Conservation (phyloP, 371 early-diverging fungal genomes). For the Chytridiales sp. region DNA sequence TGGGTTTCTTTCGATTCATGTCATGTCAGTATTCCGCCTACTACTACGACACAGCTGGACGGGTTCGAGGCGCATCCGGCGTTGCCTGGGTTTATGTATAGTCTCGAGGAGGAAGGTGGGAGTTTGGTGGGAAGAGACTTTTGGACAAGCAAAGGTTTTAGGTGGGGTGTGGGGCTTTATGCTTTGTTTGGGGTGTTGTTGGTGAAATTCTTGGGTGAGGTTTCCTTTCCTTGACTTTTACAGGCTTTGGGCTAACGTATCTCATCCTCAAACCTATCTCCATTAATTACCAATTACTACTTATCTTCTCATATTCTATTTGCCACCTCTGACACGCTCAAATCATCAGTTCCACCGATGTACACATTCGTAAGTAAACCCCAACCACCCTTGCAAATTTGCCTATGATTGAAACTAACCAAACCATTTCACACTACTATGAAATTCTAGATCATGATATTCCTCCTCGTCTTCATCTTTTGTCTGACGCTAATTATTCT, state of each 20-base stretch:
- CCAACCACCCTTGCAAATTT: background rate
- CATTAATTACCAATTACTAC: background rate
- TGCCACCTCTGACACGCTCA: background rate
- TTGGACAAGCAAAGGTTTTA: constrained; percentile 21
- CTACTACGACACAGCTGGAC: constrained; percentile 4
- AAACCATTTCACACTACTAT: constrained; percentile 13
- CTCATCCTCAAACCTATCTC: no score
- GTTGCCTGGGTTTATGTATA: constrained; percentile 35
- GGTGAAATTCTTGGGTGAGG: constrained; percentile 46
- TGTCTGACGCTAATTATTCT: constrained; percentile 37
- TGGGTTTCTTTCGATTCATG: no score
- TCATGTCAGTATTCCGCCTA: constrained; percentile 21
- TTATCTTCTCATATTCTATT: background rate
- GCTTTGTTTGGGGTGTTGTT: constrained; percentile 31
- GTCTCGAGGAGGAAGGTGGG: constrained; percentile 30
- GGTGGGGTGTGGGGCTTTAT: constrained; percentile 38
- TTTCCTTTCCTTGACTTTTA: constrained; percentile 9
- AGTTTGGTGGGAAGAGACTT: constrained; percentile 7
- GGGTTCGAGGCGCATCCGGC: constrained; percentile 44
- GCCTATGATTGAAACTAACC: background rate
- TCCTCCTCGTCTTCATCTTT: constrained; percentile 42
- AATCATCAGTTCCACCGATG: background rate
- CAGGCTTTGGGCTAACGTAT: background rate
- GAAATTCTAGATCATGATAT: constrained; percentile 32
- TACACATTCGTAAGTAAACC: constrained; percentile 12